Conservation (phyloP, 495 filamentous ascomycete genomes). For the Neurospora sp. region DNA sequence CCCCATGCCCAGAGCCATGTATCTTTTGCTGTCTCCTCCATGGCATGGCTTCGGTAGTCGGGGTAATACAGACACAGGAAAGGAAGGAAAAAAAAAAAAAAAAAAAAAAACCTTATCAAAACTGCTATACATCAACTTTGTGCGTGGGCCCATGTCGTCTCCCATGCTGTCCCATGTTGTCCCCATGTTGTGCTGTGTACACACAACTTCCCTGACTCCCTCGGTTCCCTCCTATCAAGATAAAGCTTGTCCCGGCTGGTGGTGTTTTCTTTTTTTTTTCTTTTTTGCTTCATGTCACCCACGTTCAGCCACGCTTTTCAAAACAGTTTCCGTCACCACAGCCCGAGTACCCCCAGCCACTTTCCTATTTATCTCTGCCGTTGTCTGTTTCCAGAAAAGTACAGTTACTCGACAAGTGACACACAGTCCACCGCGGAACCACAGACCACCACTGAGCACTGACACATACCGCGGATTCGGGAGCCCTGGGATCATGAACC, state of each 20-base stretch:
- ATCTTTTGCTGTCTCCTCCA: neutral
- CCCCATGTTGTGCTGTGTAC: neutral
- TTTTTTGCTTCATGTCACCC: neutral
- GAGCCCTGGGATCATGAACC: neutral
- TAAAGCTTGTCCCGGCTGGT: neutral
- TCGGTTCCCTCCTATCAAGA: neutral
- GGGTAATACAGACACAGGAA: neutral
- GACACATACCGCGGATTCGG: neutral
- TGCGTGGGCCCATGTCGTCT: neutral
- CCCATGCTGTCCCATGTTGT: neutral
- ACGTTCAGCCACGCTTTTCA: neutral
- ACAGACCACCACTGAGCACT: neutral
- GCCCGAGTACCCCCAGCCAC: neutral
- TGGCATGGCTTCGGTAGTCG: neutral
- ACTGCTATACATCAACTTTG: neutral
- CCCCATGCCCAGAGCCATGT: neutral
- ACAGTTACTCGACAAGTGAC: neutral
- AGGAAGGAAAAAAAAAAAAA: neutral
- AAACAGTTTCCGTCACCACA: neutral
- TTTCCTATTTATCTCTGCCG: neutral
- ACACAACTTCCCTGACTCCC: neutral
- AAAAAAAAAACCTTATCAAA: neutral
- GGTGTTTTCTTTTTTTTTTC: neutral
- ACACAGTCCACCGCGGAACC: neutral
- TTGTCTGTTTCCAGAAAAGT: neutral